A percentile compares a stretch with the other conserved stretches of the same genome.
These are phyloP conservation scores for Lachnellula willkommii DNA, from an alignment of 2,329 filamentous ascomycete genomes.

Conservation along the genomic window DNA sequence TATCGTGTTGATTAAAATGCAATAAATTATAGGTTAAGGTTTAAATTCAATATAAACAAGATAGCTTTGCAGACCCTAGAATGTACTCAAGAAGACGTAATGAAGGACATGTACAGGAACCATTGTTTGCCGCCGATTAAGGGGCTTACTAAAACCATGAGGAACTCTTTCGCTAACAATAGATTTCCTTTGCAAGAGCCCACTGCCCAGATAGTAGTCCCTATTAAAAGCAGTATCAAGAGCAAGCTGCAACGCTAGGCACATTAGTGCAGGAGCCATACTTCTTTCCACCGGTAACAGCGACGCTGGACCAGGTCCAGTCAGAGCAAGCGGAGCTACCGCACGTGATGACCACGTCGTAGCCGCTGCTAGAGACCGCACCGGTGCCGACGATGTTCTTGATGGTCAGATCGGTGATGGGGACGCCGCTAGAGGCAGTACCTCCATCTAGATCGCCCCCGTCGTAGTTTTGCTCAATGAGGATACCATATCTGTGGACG, in stretches of 20 bases:
- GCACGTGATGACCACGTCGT: constrained; percentile 45
- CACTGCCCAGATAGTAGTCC: too few relatives aligned
- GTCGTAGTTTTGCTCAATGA: constrained; percentile 52
- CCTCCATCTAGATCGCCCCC: constrained; percentile 36
- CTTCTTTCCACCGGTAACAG: constrained; percentile 45
- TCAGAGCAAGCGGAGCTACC: constrained; percentile 33
- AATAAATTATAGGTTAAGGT: too few relatives aligned
- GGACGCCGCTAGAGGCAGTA: constrained; percentile 41
- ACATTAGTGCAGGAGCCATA: constrained; percentile 37
- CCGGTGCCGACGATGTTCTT: constrained; percentile 36
- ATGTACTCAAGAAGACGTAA: too few relatives aligned
- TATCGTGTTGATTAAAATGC: too few relatives aligned
- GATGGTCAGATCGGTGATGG: constrained; percentile 44
- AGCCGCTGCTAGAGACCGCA: constrained; percentile 31
- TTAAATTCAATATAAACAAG: too few relatives aligned
- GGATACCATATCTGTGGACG: constrained; percentile 46
- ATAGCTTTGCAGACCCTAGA: too few relatives aligned
- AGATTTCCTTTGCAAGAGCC: too few relatives aligned
- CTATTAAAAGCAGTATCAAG: background rate
- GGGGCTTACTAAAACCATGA: too few relatives aligned
- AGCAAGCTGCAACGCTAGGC: constrained; percentile 23
- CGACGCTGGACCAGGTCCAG: constrained; percentile 40
- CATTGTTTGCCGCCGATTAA: too few relatives aligned
- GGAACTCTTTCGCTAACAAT: too few relatives aligned
- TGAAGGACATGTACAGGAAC: too few relatives aligned